Percentiles rank a stretch among this genome's conserved stretches.
Evolutionary conservation across 2,329 filamentous ascomycete species (phyloP).

Genomic region (Scedosporium dehoogii): DNA sequence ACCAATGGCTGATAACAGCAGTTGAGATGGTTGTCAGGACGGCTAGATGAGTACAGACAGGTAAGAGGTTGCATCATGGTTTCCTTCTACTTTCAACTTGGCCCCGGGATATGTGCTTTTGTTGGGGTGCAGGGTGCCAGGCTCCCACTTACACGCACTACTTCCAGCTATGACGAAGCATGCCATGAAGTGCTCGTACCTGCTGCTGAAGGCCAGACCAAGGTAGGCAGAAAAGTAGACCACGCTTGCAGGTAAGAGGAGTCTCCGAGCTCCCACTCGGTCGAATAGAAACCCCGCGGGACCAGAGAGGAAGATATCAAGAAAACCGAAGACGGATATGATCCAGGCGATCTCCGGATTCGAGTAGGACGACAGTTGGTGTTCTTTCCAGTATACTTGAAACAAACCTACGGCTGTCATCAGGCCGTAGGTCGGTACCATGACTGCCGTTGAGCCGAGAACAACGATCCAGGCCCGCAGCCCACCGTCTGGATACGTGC

Average conservation of each 20-base stretch:
- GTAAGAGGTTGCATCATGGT: too few species aligned
- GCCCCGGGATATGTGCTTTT: conserved; percentile 41
- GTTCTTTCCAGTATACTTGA: conserved; percentile 61
- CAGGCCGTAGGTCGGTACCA: conserved; percentile 60
- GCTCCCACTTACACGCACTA: conserved; percentile 69
- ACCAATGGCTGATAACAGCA: conserved; percentile 69
- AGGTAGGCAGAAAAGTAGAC: conserved; percentile 17
- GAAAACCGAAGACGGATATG: conserved; percentile 69
- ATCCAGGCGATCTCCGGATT: conserved; percentile 72
- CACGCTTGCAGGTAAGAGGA: conserved; percentile 26
- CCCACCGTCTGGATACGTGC: conserved; percentile 56
- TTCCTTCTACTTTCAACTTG: too few species aligned
- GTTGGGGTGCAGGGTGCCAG: conserved; percentile 56
- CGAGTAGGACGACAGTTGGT: conserved; percentile 59
- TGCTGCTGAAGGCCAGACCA: conserved; percentile 17
- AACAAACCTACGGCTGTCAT: conserved; percentile 67
- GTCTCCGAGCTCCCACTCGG: conserved; percentile 55
- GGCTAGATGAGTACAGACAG: conserved; percentile 46
- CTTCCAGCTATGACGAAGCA: conserved; percentile 18
- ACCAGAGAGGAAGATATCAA: conserved; percentile 72
- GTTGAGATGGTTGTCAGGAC: conserved; percentile 71
- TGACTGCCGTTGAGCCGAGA: conserved; percentile 63
- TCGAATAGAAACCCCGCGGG: conserved; percentile 79
- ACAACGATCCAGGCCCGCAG: conserved; percentile 64
- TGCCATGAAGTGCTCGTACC: conserved; percentile 18